A percentile compares a stretch with the other conserved stretches of the same genome.
Conservation (phyloP, 2,329 filamentous ascomycete species). For the Aureobasidium leucospermi region DNA sequence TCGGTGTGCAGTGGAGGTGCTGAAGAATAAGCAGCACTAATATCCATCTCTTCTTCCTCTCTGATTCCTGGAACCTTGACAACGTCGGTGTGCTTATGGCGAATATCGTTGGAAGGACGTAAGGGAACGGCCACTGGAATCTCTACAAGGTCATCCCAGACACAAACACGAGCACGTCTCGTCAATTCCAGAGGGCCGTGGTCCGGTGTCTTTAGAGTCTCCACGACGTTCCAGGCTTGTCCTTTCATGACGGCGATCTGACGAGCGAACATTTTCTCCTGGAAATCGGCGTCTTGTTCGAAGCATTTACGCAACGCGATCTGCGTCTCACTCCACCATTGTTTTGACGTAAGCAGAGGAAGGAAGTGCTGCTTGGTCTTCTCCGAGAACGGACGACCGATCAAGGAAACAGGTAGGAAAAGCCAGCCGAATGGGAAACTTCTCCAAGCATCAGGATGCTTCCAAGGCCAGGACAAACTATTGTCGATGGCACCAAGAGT, state of each 20-base stretch:
- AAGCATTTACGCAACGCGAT: slow-evolving; percentile 80
- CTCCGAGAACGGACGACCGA: slow-evolving; percentile 91
- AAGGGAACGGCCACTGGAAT: slow-evolving; percentile 91
- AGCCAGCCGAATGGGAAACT: slow-evolving; percentile 98
- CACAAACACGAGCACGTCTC: slow-evolving; percentile 79
- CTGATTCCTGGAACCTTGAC: slow-evolving; percentile 30
- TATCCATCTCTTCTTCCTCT: slow-evolving; percentile 86
- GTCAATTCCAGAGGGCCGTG: slow-evolving; percentile 93
- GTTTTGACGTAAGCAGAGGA: slow-evolving; percentile 86
- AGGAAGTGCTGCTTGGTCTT: slow-evolving; percentile 91
- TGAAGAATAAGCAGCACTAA: slow-evolving; percentile 61
- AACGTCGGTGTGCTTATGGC: slow-evolving; percentile 44
- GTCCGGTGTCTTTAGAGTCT: slow-evolving; percentile 86
- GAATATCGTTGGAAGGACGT: slow-evolving; percentile 75
- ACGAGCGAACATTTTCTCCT: slow-evolving; percentile 97
- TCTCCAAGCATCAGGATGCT: slow-evolving; percentile 85
- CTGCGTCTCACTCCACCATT: slow-evolving; percentile 96
- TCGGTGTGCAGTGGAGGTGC: slow-evolving; percentile 49
- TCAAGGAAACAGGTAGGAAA: slow-evolving; percentile 91
- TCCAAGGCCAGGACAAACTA: slow-evolving; percentile 97
- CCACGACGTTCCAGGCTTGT: slow-evolving; percentile 98
- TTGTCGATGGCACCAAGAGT: slow-evolving; percentile 91
- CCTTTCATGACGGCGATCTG: slow-evolving; percentile 99
- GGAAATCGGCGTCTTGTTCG: slow-evolving; percentile 87
- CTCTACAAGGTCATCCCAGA: slow-evolving; percentile 97